These are phyloP conservation scores for Phytopythium montanum DNA, from an alignment of 352 stramenopile genomes.

Conservation along the genomic window DNA sequence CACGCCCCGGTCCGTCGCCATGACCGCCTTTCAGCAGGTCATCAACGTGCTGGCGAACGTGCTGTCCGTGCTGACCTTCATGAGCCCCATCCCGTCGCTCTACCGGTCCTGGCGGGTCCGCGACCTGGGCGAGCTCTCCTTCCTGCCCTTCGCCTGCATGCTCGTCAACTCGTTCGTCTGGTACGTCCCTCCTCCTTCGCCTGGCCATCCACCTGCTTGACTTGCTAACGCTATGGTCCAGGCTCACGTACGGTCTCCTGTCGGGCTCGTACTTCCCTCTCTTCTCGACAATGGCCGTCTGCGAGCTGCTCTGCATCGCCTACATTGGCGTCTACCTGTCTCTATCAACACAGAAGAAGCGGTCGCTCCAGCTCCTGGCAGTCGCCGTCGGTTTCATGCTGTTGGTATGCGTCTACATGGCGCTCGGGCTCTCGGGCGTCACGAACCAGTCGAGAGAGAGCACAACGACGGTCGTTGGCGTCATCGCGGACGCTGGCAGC, in stretches of 20 bases:
- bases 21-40: slow-evolving; percentile 2
- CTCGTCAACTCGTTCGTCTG: slow-evolving; percentile 8
- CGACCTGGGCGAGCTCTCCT: slow-evolving; percentile 5
- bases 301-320: slow-evolving; percentile 55
- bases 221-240: background rate
- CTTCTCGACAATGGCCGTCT: slow-evolving; percentile 10
- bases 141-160: slow-evolving; percentile 5
- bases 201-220: background rate
- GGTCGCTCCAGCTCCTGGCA: background rate
- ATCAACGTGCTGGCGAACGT: slow-evolving; percentile 5
- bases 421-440: slow-evolving; percentile 15
- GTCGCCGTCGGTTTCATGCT: slow-evolving; percentile 2
- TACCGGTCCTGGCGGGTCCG: background rate
- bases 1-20: background rate
- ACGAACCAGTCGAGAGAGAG: slow-evolving; percentile 20
- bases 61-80: slow-evolving; percentile 7
- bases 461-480: slow-evolving; percentile 16
- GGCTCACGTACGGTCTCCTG: slow-evolving; percentile 18
- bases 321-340: slow-evolving; percentile 15
- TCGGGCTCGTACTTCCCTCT: slow-evolving; percentile 26
- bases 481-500: slow-evolving; percentile 15
- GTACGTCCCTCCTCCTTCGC: background rate
- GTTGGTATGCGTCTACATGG: slow-evolving; percentile 16
- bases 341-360: background rate
- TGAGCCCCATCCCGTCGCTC: slow-evolving; percentile 6